Evolutionary conservation across 1,284 basidiomycete species (phyloP), one percentile per base, ranked within the genome.

Genomic region (Takashimella koratensis): DNA sequence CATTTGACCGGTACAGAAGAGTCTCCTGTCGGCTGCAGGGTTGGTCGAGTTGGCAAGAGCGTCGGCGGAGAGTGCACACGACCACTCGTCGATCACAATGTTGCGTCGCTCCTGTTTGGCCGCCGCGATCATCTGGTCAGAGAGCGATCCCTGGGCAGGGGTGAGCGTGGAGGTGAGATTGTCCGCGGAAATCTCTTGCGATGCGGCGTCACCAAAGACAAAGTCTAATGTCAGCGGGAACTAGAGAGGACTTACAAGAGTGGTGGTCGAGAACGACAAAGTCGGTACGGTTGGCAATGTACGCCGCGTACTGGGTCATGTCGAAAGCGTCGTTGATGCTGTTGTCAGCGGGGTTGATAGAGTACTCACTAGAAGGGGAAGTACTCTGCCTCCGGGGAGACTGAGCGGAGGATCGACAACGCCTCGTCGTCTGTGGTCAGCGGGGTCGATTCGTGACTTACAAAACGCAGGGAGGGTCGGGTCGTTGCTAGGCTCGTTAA

Each of bases 191-290:
- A 52, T 57, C 43, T 48, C 43, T 48, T 66, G 53, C 4, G 61
- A 55, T 16, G 49, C 48, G 21, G 52, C 45, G 45, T 64, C 63
- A 23, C 60, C 64, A 43, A 68, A 68, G 8, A 68, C 66, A 49
- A 68, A 68, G 50, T 68, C 52, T 55, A 22, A 21, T 11, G 23
- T 60, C 23, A 60, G 52, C 45, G 2, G 10, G 4, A 22, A 21
- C 27, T 12, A 22, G n/a, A 42, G 25, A 25, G 20, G 21, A 56
- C 65, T 68, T 64, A 74, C 76, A 79, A 2, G 86, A 84, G 67
- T 90, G 87, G 67, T 88, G 83, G 60, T 90, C 87, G 59, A 86
- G 81, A 25, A 90, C 83, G 36, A 87, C 80, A 62, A 88, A 90
- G 66, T 89, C 87, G 0, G 71, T 68, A 30, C 86, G 77, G 25